Base-by-base conservation (phyloP, 2,329 filamentous ascomycete genomes). In the Colletotrichum sp. region DNA sequence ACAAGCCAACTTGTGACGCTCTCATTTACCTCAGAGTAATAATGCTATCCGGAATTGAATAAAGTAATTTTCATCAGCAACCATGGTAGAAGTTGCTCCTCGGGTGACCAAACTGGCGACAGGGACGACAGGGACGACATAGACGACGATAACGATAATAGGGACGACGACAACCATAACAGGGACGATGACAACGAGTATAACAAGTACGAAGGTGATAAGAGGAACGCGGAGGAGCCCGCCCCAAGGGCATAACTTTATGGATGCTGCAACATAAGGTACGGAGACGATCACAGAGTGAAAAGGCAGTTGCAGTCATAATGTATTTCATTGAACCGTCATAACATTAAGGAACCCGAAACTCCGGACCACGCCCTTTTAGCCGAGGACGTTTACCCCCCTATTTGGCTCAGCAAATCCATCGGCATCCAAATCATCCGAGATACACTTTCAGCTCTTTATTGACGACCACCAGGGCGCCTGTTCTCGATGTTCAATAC, bases 401-500 rank as follows among this genome's bases (percentile, higher is more conserved):
- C 9, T 26, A 26, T 26, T 36, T 36, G 34, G 39, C 18, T 49
- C 1, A 0, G 18, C 18, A 12, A 0, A 49, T 49, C 9, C 44
- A 5, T n/a, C 1, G 10, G 24, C 15, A 13, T 6, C 26, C 26
- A 60, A 8, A 4, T 4, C 24, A 60, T 28, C 7, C 9, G 3
- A 60, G 3, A 4, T 32, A 30, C 5, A 60, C 16, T 4, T n/a
- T 24, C 16, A 16, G 0, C 28, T 9, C n/a, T 24, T n/a, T 26
- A 64, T 13, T 44, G 34, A 15, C 62, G 24, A 21, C 59, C 36
- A 6, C 30, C 71, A 65, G 75, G 75, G 1, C 75, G 75, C 2
- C 75, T 13, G 16, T 75, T 75, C 72, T 76, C 75, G 13, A 76
- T 76, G 8, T 60, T 75, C n/a, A 78, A 49, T 0, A 78, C 77